Evolutionary conservation across 768 basidiomycete genomes (phyloP).

Genomic region (Coprinopsis marcescibilis): DNA sequence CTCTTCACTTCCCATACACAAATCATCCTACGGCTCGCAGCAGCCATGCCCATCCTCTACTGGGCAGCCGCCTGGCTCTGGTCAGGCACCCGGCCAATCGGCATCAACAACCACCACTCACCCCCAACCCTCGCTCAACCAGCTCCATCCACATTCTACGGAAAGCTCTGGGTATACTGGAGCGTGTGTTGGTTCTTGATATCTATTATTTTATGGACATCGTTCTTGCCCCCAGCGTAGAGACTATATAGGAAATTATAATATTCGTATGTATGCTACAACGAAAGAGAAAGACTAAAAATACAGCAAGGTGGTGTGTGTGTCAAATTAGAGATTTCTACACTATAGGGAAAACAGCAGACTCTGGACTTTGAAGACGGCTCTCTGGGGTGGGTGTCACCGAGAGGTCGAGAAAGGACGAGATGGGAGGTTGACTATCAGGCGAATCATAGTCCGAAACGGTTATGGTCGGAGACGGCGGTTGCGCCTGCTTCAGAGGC

Average conservation of each 20-base stretch:
- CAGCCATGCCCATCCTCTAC: slow-evolving; percentile 73
- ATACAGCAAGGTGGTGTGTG: neutral
- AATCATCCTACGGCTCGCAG: slow-evolving; percentile 73
- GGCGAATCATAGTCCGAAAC: no score
- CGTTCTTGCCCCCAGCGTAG: slow-evolving; percentile 86
- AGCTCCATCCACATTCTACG: neutral
- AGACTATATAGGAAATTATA: neutral
- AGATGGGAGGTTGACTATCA: no score
- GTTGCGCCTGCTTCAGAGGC: no score
- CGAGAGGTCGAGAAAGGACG: no score
- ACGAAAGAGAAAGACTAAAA: neutral
- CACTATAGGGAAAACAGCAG: no score
- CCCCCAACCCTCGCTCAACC: neutral
- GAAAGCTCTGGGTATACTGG: slow-evolving; percentile 64
- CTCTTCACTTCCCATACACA: slow-evolving; percentile 83
- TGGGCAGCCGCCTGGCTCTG: slow-evolving; percentile 77
- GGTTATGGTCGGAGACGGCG: no score
- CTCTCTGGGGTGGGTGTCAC: no score
- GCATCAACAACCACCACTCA: slow-evolving; percentile 1
- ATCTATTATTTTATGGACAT: slow-evolving; percentile 71
- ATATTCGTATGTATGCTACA: no score
- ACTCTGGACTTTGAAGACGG: no score
- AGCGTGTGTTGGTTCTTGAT: slow-evolving; percentile 68
- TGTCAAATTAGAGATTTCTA: no score
- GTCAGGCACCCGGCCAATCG: no score